phyloP scores from a whole-genome alignment of 352 stramenopile species.

The Pythium folliculosum region DNA sequence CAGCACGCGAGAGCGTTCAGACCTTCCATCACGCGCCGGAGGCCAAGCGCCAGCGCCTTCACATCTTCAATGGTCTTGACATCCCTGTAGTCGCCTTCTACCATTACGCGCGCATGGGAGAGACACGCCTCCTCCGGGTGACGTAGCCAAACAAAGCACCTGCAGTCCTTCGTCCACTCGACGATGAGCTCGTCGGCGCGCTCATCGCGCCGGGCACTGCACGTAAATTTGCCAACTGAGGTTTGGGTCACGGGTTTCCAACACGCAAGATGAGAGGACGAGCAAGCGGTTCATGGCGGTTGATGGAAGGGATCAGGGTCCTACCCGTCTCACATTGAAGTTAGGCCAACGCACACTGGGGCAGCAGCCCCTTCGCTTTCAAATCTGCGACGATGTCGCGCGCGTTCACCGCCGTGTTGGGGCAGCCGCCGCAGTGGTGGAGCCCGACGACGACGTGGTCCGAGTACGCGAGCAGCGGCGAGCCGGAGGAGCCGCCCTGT shows the following conservation, averaged over 20 bases:
- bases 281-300: too few species aligned
- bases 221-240: too few species aligned
- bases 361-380: constrained; percentile 38
- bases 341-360: constrained; percentile 35
- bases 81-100: background rate
- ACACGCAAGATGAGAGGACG: too few species aligned
- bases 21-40: background rate
- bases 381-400: constrained; percentile 61
- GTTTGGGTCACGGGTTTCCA: too few species aligned
- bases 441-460: constrained; percentile 65
- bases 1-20: background rate
- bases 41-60: background rate
- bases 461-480: constrained; percentile 47
- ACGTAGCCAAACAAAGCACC: background rate
- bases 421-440: constrained; percentile 72
- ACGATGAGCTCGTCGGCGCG: background rate
- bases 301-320: background rate
- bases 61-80: too few species aligned
- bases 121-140: background rate
- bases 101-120: background rate
- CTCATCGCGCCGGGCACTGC: too few species aligned
- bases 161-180: background rate
- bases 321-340: background rate
- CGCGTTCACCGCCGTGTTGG: constrained; percentile 65
- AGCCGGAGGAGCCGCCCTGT: constrained; percentile 61